Evolutionary conservation across 1,284 basidiomycete species (phyloP), one percentile per base, ranked within the genome.

Genomic region (Cutaneotrichosporon mucoides): DNA sequence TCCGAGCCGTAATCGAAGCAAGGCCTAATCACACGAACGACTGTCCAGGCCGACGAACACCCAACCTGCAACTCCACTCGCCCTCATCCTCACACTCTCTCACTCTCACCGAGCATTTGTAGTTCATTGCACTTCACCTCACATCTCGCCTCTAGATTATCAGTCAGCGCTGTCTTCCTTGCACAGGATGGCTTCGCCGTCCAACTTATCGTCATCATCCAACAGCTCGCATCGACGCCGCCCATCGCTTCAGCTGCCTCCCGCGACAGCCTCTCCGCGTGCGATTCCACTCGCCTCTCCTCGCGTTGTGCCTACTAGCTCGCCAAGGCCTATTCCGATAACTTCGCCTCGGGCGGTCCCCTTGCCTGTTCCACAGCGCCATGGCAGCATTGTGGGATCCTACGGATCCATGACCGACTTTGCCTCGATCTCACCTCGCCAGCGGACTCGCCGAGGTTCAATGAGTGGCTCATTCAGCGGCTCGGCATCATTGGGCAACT

Each of bases 311-410:
- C 16, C 52, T 55, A 58, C 40, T 35, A 43, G 56, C 41, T 57
- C 55, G 2, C 57, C 60, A 4, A 59, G 59, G 1, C 52, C 57
- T 5, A 43, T 54, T 9, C 56, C 66, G 40, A 55, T 68, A 34
- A 38, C 62, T 7, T 64, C 62, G 6, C 67, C 67, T 2, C 65
- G 65, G 12, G 56, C 59, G 0, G 56, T 62, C 1, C 62, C 66
- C 2, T 60, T 67, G 5, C 64, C 68, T 6, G 66, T 69, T n/a
- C 68, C 68, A 6, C 63, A 62, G 55, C 66, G 68, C 7, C 64
- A 66, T 51, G 68, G 68, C 10, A 63, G 61, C 35, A 43, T 69
- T 12, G 59, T 55, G 5, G 65, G 60, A 4, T 64, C 62, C 0
- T 66, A 64, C 44, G 61, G 65, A 9, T 65, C 63, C 10, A 52